Percentiles rank a stretch among this genome's conserved stretches.
Conservation (phyloP, 2,329 filamentous ascomycete species). For the Exophiala lecanii-corni region DNA sequence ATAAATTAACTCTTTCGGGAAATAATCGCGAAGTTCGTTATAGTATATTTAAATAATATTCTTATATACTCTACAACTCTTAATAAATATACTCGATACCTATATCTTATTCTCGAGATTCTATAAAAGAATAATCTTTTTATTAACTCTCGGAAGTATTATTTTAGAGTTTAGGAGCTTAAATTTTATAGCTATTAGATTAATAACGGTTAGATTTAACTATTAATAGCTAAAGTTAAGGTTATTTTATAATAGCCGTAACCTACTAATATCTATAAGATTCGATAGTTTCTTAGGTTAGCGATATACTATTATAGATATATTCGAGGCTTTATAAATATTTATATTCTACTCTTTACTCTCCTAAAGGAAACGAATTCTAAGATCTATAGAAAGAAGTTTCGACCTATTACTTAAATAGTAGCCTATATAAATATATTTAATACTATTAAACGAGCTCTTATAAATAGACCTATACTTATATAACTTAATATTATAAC, state of each 20-base stretch:
- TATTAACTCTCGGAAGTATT: conserved; percentile 20
- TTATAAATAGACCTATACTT: background rate
- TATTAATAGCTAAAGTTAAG: background rate
- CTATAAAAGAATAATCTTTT: conserved; percentile 12
- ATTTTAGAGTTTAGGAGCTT: conserved; percentile 10
- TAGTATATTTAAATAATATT: conserved; percentile 20
- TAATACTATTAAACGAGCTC: background rate
- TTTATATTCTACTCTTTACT: background rate
- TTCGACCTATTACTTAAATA: background rate
- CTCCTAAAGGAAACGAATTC: background rate
- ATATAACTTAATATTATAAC: too few relatives aligned
- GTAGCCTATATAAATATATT: background rate
- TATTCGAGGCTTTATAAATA: background rate
- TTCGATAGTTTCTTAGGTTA: background rate
- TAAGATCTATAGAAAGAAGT: background rate
- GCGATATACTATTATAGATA: background rate
- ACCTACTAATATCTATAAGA: background rate
- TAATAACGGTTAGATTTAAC: background rate
- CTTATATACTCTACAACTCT: conserved; percentile 10
- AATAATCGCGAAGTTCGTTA: conserved; percentile 7
- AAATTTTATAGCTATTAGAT: background rate
- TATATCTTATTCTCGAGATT: conserved; percentile 14
- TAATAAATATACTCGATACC: conserved; percentile 6
- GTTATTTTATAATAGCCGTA: background rate
- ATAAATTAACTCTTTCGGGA: conserved; percentile 19